Percentiles rank a stretch among this genome's conserved stretches.
Conservation (phyloP, 1,284 basidiomycete genomes). For the Stereum hirsutum region DNA sequence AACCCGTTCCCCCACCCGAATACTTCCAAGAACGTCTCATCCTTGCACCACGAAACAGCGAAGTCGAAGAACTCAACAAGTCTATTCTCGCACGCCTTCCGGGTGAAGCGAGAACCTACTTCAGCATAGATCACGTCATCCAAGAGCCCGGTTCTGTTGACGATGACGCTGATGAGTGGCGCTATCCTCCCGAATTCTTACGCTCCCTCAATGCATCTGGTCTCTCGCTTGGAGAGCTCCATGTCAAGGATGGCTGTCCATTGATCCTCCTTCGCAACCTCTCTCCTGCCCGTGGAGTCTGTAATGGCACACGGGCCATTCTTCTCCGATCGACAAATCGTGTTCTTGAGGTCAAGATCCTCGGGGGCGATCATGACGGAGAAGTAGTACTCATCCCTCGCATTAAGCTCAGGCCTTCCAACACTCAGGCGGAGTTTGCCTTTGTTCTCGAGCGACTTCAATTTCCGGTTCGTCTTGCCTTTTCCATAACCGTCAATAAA, state of each 20-base stretch:
- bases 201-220: conserved; percentile 15
- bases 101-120: conserved; percentile 16
- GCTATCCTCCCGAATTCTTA: conserved; percentile 13
- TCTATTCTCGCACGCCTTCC: conserved; percentile 18
- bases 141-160: conserved; percentile 6
- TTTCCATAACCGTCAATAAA: conserved; percentile 35
- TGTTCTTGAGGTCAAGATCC: conserved; percentile 16
- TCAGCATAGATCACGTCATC: conserved; percentile 20
- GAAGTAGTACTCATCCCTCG: conserved; percentile 19
- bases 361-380: conserved; percentile 17
- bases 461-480: conserved; percentile 30
- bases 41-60: conserved; percentile 24
- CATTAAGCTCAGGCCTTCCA: conserved; percentile 15
- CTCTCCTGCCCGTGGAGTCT: conserved; percentile 21
- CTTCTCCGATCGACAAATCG: conserved; percentile 9
- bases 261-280: conserved; percentile 30
- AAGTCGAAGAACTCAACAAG: conserved; percentile 25
- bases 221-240: conserved; percentile 18
- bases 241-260: conserved; percentile 23
- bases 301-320: conserved; percentile 23
- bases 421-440: conserved; percentile 11
- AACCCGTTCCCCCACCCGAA: conserved; percentile 16
- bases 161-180: background rate
- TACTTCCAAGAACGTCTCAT: conserved; percentile 29
- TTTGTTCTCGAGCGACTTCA: conserved; percentile 21